phyloP scores from a whole-genome alignment of 2,329 filamentous ascomycete genomes.

The Fonsecaea erecta region DNA sequence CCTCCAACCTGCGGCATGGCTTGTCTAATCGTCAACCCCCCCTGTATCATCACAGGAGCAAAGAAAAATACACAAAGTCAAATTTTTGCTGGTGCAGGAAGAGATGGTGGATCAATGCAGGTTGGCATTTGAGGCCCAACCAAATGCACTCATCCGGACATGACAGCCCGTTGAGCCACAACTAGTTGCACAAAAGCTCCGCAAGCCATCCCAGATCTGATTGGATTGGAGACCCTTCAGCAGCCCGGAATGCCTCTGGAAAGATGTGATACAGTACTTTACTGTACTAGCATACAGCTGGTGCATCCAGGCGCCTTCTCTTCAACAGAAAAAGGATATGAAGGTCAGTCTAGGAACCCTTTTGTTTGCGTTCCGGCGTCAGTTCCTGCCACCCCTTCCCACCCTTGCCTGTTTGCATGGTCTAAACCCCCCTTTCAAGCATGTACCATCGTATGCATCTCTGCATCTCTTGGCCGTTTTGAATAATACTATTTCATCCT shows the following conservation, averaged over 20 bases:
- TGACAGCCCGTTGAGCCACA: conserved; percentile 31
- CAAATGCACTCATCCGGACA: conserved; percentile 23
- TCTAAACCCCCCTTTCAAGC: conserved; percentile 1
- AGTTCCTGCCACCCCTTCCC: conserved; percentile 15
- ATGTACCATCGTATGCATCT: conserved; percentile 23
- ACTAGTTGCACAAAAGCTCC: conserved; percentile 24
- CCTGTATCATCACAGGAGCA: conserved; percentile 16
- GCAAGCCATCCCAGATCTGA: conserved; percentile 20
- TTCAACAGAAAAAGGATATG: conserved; percentile 20
- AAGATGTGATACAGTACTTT: conserved; percentile 29
- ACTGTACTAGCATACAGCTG: conserved; percentile 27
- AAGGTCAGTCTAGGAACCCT: conserved; percentile 30
- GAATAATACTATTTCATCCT: conserved; percentile 25
- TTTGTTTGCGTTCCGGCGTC: conserved; percentile 35
- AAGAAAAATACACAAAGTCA: conserved; percentile 23
- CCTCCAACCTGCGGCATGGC: conserved; percentile 10
- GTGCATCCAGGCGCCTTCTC: conserved; percentile 21
- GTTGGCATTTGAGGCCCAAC: conserved; percentile 34
- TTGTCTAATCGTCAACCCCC: conserved; percentile 18
- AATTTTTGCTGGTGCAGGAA: conserved; percentile 22
- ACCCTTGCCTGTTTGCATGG: conserved; percentile 38
- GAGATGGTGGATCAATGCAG: conserved; percentile 27
- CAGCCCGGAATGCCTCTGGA: conserved; percentile 23
- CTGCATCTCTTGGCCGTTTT: conserved; percentile 21
- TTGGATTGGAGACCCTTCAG: conserved; percentile 23